Percentiles rank a stretch among this genome's conserved stretches.
These are phyloP conservation scores for Teratosphaeria zuluensis DNA, from an alignment of 2,329 filamentous ascomycete species.

Conservation along the genomic window DNA sequence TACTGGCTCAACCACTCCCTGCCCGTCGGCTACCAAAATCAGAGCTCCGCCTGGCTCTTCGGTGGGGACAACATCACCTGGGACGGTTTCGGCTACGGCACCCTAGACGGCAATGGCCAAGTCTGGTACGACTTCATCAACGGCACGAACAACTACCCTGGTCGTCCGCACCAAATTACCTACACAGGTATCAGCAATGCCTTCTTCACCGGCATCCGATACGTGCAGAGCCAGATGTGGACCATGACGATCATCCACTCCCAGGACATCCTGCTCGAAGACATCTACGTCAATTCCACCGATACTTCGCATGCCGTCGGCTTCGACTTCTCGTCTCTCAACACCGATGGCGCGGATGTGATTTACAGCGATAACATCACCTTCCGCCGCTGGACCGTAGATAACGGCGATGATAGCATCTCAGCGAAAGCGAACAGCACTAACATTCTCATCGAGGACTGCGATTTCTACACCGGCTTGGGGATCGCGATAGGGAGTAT, in stretches of 20 bases:
- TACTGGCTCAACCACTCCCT: slow-evolving; percentile 46
- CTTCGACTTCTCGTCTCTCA: background rate
- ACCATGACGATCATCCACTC: background rate
- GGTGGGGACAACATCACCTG: background rate
- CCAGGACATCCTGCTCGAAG: background rate
- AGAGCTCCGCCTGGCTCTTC: slow-evolving; percentile 45
- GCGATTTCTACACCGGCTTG: background rate
- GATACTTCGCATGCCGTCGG: background rate
- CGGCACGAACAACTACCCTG: background rate
- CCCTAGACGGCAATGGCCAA: background rate
- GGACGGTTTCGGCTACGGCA: background rate
- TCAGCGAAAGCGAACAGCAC: background rate
- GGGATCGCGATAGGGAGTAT: slow-evolving; percentile 46
- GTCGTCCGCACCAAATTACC: background rate
- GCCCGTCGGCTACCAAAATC: slow-evolving; percentile 46
- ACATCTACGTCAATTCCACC: background rate
- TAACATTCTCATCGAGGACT: slow-evolving; percentile 1
- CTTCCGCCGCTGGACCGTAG: background rate
- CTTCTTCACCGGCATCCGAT: background rate
- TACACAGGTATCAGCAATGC: background rate
- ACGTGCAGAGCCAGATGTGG: background rate
- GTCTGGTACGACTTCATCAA: background rate
- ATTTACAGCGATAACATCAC: background rate
- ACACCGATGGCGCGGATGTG: background rate
- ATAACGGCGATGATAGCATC: slow-evolving; percentile 1